These are phyloP conservation scores for Patellifolia procumbens DNA, from an alignment of 179 eudicot species.

Conservation along the genomic window DNA sequence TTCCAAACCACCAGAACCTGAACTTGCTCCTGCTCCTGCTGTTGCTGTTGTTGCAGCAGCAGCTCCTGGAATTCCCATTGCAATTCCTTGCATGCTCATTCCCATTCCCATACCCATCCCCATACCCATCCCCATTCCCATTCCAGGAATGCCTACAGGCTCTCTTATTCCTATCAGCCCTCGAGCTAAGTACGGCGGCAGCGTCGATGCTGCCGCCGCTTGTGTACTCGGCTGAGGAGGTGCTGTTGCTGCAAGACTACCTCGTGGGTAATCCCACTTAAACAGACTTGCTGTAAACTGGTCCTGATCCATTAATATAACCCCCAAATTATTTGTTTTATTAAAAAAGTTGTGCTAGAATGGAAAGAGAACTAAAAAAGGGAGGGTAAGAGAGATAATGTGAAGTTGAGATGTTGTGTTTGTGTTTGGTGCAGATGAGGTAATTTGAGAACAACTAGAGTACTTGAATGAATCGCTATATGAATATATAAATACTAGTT, in stretches of 20 bases:
- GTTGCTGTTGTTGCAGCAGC: background rate
- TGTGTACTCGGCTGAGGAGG: background rate
- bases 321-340: too few species aligned
- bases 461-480: constrained; percentile 1
- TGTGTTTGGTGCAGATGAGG: constrained; percentile 38
- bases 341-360: background rate
- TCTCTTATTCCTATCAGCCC: constrained; percentile 32
- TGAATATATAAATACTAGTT: constrained; percentile 22
- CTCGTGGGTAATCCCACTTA: constrained; percentile 39
- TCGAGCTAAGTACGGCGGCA: constrained; percentile 30
- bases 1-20: constrained; percentile 58
- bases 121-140: constrained; percentile 26
- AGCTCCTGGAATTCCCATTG: constrained; percentile 16
- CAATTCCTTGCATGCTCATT: constrained; percentile 31
- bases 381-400: constrained; percentile 20
- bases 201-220: constrained; percentile 13
- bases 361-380: constrained; percentile 18
- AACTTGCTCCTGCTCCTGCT: constrained; percentile 6
- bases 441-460: constrained; percentile 13
- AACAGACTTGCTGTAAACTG: constrained; percentile 34
- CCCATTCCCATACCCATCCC: constrained; percentile 27
- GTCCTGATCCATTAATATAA: constrained; percentile 34
- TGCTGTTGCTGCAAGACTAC: constrained; percentile 7
- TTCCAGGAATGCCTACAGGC: background rate
- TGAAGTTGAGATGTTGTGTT: constrained; percentile 23